phyloP scores from a whole-genome alignment of 2,329 filamentous ascomycete species.

The Epichloe sp. region DNA sequence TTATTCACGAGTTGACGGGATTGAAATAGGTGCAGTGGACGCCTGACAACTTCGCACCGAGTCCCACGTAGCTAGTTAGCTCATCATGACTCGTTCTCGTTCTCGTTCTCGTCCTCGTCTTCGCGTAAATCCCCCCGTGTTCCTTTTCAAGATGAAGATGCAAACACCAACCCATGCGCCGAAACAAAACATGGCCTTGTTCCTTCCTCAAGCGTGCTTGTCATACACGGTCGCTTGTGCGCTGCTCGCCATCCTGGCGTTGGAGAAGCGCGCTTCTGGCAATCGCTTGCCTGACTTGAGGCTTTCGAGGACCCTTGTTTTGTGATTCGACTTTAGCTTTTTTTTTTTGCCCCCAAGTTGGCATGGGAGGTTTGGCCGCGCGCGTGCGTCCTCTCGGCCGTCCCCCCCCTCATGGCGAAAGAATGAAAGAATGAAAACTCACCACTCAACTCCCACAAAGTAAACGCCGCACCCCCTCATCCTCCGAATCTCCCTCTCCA shows the following conservation, averaged over 20 bases:
- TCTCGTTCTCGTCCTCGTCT: too few species aligned
- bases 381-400: too few species aligned
- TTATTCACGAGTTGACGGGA: too few species aligned
- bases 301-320: constrained; percentile 65
- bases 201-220: background rate
- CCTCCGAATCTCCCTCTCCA: constrained; percentile 65
- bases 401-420: too few species aligned
- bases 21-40: too few species aligned
- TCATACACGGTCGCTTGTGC: constrained; percentile 52
- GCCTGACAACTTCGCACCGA: too few species aligned
- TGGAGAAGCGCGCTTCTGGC: constrained; percentile 59
- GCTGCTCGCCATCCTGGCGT: constrained; percentile 45
- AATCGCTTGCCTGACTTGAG: constrained; percentile 62
- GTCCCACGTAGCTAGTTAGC: too few species aligned
- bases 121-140: too few species aligned
- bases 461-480: constrained; percentile 58
- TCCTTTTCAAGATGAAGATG: too few species aligned
- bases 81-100: too few species aligned
- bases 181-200: background rate
- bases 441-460: constrained; percentile 76
- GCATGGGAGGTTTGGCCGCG: too few species aligned
- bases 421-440: constrained; percentile 14
- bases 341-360: too few species aligned
- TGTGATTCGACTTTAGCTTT: background rate
- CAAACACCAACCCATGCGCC: background rate